Base-by-base conservation (phyloP, 306 rosid genomes). In the Cucurbita argyrosperma region DNA sequence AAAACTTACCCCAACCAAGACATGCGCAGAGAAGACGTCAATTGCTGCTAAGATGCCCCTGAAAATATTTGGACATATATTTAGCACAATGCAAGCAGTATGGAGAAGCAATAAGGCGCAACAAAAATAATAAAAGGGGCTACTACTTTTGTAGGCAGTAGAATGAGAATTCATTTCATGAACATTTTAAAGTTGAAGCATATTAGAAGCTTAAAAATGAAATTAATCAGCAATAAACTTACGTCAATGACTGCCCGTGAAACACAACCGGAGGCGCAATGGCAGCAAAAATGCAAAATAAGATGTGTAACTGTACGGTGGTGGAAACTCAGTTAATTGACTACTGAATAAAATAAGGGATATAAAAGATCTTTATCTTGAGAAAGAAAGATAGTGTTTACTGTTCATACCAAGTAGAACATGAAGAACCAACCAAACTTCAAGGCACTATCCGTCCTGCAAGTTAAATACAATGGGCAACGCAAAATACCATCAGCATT, bases 261-360 rank as follows among this genome's bases (percentile, higher is more conserved):
- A 94, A 94, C 85, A 94, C 99, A 78, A 94, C 50, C 8, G 97
- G 99, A 66, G 99, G 99, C 2, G 99, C 99, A 77, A 94, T 94
- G 8, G 99, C 96, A 76, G 99, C 99, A 68, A 91, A 78, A 71
- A 94, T 80, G 79, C 97, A 94, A 88, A 94, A 94, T 62, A 59
- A 90, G 63, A 94, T 85, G 69, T 94, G 99, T 61, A 94, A 69
- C 99, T 94, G 96, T 82, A 85, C 35, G 38, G 78, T n/a, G 47
- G 76, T 65, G 19, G 75, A 83, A 78, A 76, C 21, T 57, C 71
- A 76, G 57, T 86, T 74, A 82, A 76, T 62, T 37, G 61, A 81
- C 42, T 35, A 61, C 54, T 43, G 58, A 15, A 56, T 43, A 18
- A 54, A 39, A 40, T 9, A 35, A 40, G 21, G 67, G 40, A 10